Conservation (phyloP, 805 yeast genomes). For the Candida patagonica region DNA sequence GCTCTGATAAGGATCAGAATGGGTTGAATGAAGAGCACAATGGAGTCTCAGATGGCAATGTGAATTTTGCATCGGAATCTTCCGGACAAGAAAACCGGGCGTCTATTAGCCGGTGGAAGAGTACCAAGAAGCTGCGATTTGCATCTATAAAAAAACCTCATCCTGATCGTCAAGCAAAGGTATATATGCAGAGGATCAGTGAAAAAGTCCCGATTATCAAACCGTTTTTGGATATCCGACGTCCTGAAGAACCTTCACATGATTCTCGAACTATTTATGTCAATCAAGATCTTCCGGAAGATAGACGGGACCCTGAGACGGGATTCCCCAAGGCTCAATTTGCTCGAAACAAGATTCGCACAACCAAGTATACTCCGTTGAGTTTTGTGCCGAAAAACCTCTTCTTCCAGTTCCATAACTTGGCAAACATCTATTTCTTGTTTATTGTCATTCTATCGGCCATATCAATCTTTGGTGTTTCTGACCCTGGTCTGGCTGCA, state of each 20-base stretch:
- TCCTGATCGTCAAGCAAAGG: background rate
- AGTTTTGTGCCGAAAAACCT: conserved; percentile 82
- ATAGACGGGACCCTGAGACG: conserved; percentile 44
- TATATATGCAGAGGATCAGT: conserved; percentile 10
- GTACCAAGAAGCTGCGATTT: conserved; percentile 8
- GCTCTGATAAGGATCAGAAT: too few relatives aligned
- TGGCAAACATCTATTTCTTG: conserved; percentile 86
- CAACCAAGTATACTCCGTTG: conserved; percentile 90
- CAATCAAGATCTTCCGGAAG: conserved; percentile 40
- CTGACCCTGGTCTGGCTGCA: conserved; percentile 63
- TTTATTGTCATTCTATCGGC: conserved; percentile 56
- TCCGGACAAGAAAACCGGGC: background rate
- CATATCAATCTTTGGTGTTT: conserved; percentile 65
- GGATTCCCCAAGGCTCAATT: conserved; percentile 53
- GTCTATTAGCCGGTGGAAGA: background rate
- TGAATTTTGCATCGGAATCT: too few relatives aligned
- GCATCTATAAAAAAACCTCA: conserved; percentile 5
- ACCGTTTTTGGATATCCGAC: conserved; percentile 10
- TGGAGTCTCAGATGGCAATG: too few relatives aligned
- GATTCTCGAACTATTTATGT: conserved; percentile 36
- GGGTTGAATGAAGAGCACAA: too few relatives aligned
- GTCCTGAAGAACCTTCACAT: conserved; percentile 5
- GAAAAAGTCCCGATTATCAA: conserved; percentile 15
- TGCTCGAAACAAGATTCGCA: conserved; percentile 85
- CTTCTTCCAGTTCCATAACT: conserved; percentile 68